Percentiles rank a stretch among this genome's conserved stretches.
These are phyloP conservation scores for Plasmodium gallinaceum DNA, from an alignment of 169 alveolate genomes.

Conservation along the genomic window DNA sequence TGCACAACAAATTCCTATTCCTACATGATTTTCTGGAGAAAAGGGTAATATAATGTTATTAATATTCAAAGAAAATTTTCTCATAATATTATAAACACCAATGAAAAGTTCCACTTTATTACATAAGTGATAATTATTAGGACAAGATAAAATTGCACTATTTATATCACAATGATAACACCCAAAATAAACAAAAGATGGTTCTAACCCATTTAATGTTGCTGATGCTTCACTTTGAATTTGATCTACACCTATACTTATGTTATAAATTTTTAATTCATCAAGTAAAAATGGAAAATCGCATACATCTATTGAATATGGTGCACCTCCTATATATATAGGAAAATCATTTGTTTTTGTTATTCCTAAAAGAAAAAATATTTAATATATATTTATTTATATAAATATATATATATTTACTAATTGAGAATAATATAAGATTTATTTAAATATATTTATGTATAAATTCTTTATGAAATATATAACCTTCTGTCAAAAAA, in stretches of 20 bases:
- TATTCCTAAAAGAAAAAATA: constrained; percentile 48
- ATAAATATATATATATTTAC: background rate
- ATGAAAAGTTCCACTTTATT: constrained; percentile 86
- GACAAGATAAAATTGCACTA: constrained; percentile 82
- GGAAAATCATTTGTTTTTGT: constrained; percentile 88
- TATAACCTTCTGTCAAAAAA: constrained; percentile 66
- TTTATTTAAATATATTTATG: background rate
- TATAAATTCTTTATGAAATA: background rate
- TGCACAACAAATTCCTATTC: constrained; percentile 73
- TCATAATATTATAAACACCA: constrained; percentile 77
- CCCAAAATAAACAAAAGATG: constrained; percentile 89
- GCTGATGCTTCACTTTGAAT: constrained; percentile 86
- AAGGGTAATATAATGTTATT: constrained; percentile 61
- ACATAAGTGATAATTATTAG: constrained; percentile 91
- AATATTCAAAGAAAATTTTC: constrained; percentile 58
- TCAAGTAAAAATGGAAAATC: constrained; percentile 90
- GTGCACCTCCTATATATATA: constrained; percentile 89
- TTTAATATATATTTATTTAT: background rate
- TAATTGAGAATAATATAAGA: background rate
- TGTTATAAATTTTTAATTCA: constrained; percentile 86
- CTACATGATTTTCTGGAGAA: constrained; percentile 52
- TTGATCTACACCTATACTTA: constrained; percentile 83
- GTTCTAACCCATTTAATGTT: constrained; percentile 89
- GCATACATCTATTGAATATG: constrained; percentile 85
- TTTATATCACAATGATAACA: constrained; percentile 90